Base-by-base conservation (phyloP, 768 basidiomycete species). In the Mycena metata region DNA sequence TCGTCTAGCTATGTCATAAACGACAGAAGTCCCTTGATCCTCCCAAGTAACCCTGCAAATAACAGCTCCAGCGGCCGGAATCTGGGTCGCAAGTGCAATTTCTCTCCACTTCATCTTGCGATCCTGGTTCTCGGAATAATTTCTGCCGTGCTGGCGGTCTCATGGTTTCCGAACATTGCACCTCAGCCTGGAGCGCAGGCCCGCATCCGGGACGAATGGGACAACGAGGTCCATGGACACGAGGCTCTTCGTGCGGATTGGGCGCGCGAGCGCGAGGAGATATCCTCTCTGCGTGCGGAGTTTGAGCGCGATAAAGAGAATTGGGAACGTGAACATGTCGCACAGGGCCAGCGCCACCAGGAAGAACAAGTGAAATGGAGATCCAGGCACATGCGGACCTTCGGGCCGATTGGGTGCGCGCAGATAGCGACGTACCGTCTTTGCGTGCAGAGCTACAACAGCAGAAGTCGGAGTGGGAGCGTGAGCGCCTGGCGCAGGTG, bases 341-440 rank as follows among this genome's bases (percentile, higher is more conserved):
- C 58, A 36, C 58, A 47, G 43, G 45, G 33, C 26, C 58, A 59
- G 58, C 45, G 58, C 58, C 58, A 36, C 58, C 58, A 59, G 30
- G 58, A 59, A 59, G 58, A 59, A 47, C 45, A 59, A 33, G 58
- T 59, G 58, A 43, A 59, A 59, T 59, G 58, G 58, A 59, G 58
- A 59, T 59, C 58, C 58, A 59, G 45, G 58, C 58, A 59, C 58
- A 47, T 33, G 58, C 26, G 45, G 58, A 57, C 56, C 56, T 57
- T 57, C 56, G 41, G 43, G 41, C 56, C 56, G 56, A 57, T 57
- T 57, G 56, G 56, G 56, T 42, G 56, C 56, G 56, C 56, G 41
- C 56, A 57, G 41, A 24, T 41, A 57, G 56, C 56, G 56, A 57
- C 41, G 43, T 57, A 57, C 24, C 2, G 56, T 57, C 58, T 59